These are phyloP conservation scores for Leptographium wingfieldii DNA, from an alignment of 2,329 filamentous ascomycete species.

Conservation along the genomic window DNA sequence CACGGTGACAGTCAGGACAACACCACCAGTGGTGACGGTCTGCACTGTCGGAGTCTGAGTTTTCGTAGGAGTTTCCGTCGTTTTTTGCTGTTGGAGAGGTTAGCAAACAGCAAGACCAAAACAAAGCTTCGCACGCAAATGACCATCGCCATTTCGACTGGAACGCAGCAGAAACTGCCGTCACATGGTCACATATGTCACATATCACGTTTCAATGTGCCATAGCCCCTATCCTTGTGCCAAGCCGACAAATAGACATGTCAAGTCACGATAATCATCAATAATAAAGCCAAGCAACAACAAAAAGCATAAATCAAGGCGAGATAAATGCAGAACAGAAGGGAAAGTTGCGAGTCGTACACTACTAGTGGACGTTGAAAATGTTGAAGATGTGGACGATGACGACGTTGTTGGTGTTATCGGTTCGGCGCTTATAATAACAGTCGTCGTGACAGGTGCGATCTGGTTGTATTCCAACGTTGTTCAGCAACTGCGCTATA, in stretches of 20 bases:
- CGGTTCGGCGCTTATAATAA: not conserved
- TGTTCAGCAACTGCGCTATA: slow-evolving; percentile 1
- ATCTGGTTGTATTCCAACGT: not conserved
- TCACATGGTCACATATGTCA: not conserved
- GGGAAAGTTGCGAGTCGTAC: slow-evolving; percentile 4
- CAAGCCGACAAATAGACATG: not conserved
- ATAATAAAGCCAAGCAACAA: not conserved
- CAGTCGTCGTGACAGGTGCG: not conserved
- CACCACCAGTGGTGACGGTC: slow-evolving; percentile 16
- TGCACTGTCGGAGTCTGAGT: not conserved
- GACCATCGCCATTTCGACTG: not conserved
- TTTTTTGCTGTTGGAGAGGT: not conserved
- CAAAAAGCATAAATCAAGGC: not conserved
- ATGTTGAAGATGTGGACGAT: not conserved
- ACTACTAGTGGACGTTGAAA: slow-evolving; percentile 4
- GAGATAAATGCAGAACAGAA: not conserved
- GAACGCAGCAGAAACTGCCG: not conserved
- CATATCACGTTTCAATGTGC: not conserved
- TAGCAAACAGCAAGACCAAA: not conserved
- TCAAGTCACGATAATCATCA: slow-evolving; percentile 2
- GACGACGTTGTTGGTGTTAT: not conserved
- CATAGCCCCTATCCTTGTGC: slow-evolving; percentile 3
- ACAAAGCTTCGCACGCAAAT: not conserved
- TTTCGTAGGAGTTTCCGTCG: not conserved
- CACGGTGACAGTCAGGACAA: slow-evolving; percentile 39